Evolutionary conservation across 371 early-diverging fungal species (phyloP), one percentile per base, ranked within the genome.

Genomic region (Apophysomyces variabilis): DNA sequence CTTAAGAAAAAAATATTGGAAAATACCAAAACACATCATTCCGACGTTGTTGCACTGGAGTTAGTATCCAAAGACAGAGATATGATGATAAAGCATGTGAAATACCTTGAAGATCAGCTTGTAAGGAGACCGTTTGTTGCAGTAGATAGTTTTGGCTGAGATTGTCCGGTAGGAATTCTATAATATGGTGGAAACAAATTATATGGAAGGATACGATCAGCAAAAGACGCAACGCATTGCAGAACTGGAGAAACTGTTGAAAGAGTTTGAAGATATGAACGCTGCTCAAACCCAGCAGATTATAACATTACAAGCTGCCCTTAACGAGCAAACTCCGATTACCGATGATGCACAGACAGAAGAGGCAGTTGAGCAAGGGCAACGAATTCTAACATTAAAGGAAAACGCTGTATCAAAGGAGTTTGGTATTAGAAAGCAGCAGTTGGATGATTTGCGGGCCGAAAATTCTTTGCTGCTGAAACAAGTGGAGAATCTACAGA

Each of bases 361-460:
- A 12, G 36, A 50, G 3, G 21, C 8, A 38, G 38, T 9, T 14
- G 18, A 39, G 38, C 37, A 46, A 14, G 84, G 82, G 14, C 84
- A 86, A 0, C 79, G 89, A 46, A 79, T 93, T 7, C 73, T 95
- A 59, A 83, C 88, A 74, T 71, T 94, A 6, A 78, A 78, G 14
- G 90, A 92, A 38, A 95, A 93, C 68, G 95, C 94, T 5, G 85
- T 91, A 3, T 76, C 87, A 1, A 70, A 62, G 12, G 90, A 90
- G 56, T 82, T 79, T 58, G 86, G 86, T 21, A 84, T 91, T 36
- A 88, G 93, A n/a, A 78, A 87, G 50, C 70, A 76, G 6, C 86
- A 80, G 62, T 77, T 94, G 14, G 76, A 87, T 13, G 77, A 85
- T 7, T 66, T 93, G 21, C 64, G 69, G 39, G 74, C 69, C 12